These are phyloP conservation scores for Gillenia trifoliata DNA, from an alignment of 306 rosid genomes.

Conservation along the genomic window DNA sequence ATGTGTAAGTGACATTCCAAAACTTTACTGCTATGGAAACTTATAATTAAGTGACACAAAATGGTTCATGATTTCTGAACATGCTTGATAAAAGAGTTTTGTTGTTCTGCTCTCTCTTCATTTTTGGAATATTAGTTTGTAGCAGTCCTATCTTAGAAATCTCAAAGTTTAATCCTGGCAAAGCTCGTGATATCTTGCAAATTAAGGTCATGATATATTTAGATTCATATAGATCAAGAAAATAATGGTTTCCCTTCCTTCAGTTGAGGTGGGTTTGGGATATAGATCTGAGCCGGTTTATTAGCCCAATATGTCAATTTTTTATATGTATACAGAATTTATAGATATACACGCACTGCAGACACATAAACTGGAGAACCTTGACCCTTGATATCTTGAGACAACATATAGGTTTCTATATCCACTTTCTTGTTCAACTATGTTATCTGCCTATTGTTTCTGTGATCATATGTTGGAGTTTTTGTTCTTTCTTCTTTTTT, in stretches of 20 bases:
- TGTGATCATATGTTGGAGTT: not conserved
- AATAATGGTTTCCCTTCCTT: not conserved
- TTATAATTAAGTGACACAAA: not conserved
- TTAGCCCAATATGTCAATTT: not conserved
- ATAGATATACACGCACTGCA: not conserved
- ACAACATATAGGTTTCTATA: not conserved
- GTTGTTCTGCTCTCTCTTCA: not conserved
- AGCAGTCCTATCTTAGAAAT: not conserved
- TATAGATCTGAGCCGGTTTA: not conserved
- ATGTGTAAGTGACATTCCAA: not conserved
- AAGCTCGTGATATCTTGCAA: not conserved
- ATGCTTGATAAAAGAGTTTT: not conserved
- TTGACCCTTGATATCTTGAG: not conserved
- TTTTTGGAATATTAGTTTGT: not conserved
- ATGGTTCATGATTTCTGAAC: not conserved
- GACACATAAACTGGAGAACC: not conserved
- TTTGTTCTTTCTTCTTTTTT: not conserved
- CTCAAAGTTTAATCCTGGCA: not conserved
- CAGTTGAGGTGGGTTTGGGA: not conserved
- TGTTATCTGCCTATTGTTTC: not conserved
- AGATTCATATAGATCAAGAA: not conserved
- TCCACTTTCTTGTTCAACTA: not conserved
- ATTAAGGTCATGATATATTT: not conserved
- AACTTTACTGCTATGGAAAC: not conserved
- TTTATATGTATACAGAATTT: not conserved